These are phyloP conservation scores for Penstemon barbatus DNA, from an alignment of 257 asterid genomes.

Conservation along the genomic window DNA sequence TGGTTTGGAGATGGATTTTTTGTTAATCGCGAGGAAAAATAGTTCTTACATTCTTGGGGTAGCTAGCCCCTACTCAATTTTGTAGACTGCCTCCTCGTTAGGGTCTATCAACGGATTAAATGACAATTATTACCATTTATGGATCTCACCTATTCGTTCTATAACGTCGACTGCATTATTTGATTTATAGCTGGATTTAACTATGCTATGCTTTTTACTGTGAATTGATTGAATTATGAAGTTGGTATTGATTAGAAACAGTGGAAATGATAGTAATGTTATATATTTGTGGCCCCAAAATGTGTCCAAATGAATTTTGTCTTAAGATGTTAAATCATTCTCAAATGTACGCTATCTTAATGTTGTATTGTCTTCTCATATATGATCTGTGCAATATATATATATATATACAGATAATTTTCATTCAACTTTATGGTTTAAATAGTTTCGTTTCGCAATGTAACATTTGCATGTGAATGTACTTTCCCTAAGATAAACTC, in stretches of 20 bases:
- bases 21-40: background rate
- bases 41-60: conserved; percentile 2
- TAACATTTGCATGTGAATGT: conserved; percentile 70
- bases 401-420: conserved; percentile 13
- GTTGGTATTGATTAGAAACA: background rate
- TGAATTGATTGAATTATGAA: background rate
- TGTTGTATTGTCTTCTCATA: conserved; percentile 11
- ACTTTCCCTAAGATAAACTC: conserved; percentile 54
- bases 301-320: conserved; percentile 19
- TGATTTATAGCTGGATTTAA: background rate
- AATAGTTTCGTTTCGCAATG: conserved; percentile 41
- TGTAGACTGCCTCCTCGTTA: no score
- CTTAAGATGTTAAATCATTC: conserved; percentile 21
- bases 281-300: background rate
- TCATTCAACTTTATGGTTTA: conserved; percentile 39
- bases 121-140: no score
- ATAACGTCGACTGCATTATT: background rate
- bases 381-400: conserved; percentile 18
- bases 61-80: no score
- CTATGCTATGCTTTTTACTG: background rate
- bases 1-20: no score
- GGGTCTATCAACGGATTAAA: no score
- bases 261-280: background rate
- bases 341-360: conserved; percentile 18
- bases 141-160: background rate